Percentiles rank a stretch among this genome's conserved stretches.
Conservation (phyloP, 495 filamentous ascomycete genomes). For the Ramalina intermedia region DNA sequence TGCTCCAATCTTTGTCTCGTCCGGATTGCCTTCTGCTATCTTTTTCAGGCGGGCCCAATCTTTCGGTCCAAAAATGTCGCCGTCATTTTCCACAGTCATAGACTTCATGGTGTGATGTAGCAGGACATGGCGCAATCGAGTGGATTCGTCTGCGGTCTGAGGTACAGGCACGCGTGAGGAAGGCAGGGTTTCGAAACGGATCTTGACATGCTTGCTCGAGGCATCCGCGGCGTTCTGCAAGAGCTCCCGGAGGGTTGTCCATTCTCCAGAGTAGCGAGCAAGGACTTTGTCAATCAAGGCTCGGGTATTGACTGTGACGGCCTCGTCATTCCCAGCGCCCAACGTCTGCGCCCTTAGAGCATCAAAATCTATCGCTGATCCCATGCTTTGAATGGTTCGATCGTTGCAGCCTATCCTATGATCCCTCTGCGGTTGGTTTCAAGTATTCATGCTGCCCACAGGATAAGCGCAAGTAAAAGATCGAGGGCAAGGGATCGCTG, state of each 20-base stretch:
- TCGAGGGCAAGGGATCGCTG: too few species aligned
- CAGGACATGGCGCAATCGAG: conserved; percentile 67
- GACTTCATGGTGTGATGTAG: conserved; percentile 70
- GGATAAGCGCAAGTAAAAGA: too few species aligned
- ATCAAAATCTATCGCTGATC: conserved; percentile 55
- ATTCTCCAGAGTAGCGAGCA: conserved; percentile 88
- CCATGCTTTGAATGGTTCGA: conserved; percentile 32
- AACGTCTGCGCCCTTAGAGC: conserved; percentile 75
- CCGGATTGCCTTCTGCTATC: conserved; percentile 95
- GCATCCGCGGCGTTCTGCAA: conserved; percentile 98
- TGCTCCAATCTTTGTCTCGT: conserved; percentile 96
- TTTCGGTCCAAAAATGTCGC: conserved; percentile 64
- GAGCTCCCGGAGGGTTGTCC: conserved; percentile 75
- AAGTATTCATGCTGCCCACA: too few species aligned
- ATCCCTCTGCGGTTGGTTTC: too few species aligned
- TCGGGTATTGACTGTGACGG: conserved; percentile 95
- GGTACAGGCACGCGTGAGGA: conserved; percentile 64
- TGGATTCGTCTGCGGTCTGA: conserved; percentile 45
- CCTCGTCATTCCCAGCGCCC: conserved; percentile 75
- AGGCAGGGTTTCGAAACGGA: conserved; percentile 79
- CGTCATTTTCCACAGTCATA: conserved; percentile 80
- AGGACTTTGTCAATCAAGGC: conserved; percentile 96
- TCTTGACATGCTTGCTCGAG: conserved; percentile 71
- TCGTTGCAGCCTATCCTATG: too few species aligned
- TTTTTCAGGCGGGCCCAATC: conserved; percentile 91